These are phyloP conservation scores for Buddleja alternifolia DNA, from an alignment of 257 asterid species.

Conservation along the genomic window DNA sequence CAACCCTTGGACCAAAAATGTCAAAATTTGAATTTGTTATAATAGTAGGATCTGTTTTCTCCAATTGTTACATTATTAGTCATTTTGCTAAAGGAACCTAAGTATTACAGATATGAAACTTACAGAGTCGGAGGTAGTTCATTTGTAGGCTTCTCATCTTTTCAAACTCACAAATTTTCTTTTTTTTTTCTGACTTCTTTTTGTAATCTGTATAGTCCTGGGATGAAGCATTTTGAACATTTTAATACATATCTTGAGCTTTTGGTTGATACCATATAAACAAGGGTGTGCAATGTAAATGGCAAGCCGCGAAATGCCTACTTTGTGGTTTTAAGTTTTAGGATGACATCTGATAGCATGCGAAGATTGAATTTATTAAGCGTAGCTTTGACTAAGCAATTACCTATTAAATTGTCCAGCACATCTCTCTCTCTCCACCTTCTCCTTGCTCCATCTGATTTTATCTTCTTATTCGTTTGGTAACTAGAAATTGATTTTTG, in stretches of 20 bases:
- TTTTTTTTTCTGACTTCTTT: neutral
- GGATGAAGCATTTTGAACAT: slow-evolving; percentile 2
- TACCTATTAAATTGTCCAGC: neutral
- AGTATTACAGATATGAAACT: neutral
- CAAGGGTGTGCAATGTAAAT: neutral
- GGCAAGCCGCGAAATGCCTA: neutral
- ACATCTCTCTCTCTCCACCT: slow-evolving; percentile 7
- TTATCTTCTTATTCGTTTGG: slow-evolving; percentile 8
- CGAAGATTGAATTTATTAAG: neutral
- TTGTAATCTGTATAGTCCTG: neutral
- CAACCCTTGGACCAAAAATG: neutral
- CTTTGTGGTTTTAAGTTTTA: neutral
- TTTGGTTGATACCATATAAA: neutral
- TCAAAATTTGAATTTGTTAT: neutral
- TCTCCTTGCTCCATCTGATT: slow-evolving; percentile 21
- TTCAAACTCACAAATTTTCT: neutral
- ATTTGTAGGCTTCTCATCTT: neutral
- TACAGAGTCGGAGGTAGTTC: neutral
- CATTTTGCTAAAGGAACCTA: neutral
- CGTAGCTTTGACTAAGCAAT: neutral
- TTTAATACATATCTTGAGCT: neutral
- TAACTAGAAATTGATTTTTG: slow-evolving; percentile 80
- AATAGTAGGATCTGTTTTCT: neutral
- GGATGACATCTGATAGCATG: neutral
- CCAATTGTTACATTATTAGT: neutral